Evolutionary conservation across 305 asterid genomes (phyloP).

Genomic region (Coffea humblotiana): DNA sequence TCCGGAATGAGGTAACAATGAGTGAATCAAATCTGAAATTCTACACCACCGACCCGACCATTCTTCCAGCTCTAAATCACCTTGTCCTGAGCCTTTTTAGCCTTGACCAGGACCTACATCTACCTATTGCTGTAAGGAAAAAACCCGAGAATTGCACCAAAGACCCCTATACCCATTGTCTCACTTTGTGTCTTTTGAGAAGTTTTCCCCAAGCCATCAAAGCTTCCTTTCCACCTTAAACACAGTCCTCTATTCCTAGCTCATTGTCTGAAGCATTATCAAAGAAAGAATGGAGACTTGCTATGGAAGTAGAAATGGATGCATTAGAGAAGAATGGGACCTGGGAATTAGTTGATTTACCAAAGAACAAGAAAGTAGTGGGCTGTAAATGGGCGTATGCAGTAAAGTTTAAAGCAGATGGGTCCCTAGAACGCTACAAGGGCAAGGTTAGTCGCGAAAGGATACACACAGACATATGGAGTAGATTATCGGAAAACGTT

Average conservation of each 20-base stretch:
- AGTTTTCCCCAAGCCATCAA: no score
- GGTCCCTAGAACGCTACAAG: no score
- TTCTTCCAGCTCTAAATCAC: background rate
- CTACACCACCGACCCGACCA: background rate
- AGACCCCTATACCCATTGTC: no score
- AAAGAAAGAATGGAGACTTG: background rate
- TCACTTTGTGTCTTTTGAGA: no score
- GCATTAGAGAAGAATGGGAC: background rate
- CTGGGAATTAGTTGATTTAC: slow-evolving; percentile 3
- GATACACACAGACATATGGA: no score
- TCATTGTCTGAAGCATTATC: no score
- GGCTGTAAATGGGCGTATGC: background rate
- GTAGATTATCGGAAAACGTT: no score
- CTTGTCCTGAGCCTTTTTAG: background rate
- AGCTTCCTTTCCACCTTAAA: no score
- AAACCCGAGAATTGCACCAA: no score
- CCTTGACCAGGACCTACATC: background rate
- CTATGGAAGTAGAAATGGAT: background rate
- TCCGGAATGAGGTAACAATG: no score
- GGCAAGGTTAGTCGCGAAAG: no score
- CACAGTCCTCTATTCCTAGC: no score
- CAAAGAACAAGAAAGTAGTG: background rate
- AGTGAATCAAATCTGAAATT: background rate
- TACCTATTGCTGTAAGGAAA: slow-evolving; percentile 1
- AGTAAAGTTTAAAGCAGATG: background rate